Evolutionary conservation across 2,329 filamentous ascomycete species (phyloP).

Genomic region (Phyllosticta citriasiana): DNA sequence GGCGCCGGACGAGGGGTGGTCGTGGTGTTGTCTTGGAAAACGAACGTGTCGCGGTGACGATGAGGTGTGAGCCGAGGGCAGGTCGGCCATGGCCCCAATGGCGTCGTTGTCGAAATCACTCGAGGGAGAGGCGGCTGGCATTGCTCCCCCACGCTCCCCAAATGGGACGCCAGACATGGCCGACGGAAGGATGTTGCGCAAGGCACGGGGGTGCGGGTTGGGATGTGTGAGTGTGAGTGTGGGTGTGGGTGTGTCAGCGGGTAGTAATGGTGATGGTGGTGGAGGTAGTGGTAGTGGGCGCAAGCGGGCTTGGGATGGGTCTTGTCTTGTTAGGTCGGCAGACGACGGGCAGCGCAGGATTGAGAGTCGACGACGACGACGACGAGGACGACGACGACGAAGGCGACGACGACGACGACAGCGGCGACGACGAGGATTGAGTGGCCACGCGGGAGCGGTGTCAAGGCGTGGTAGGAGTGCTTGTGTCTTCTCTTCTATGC

Average conservation of each 20-base stretch:
- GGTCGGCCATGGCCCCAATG: conserved; percentile 14
- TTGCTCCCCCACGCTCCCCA: conserved; percentile 31
- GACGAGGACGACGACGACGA: too few relatives aligned
- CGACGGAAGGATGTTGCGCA: conserved; percentile 22
- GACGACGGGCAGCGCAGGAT: not conserved
- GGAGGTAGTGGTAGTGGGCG: not conserved
- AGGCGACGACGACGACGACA: not conserved
- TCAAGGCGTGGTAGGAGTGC: not conserved
- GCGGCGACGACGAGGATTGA: not conserved
- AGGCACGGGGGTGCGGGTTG: conserved; percentile 13
- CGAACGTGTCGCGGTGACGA: conserved; percentile 28
- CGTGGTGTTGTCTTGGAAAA: conserved; percentile 17
- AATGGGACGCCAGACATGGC: conserved; percentile 28
- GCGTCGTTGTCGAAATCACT: conserved; percentile 21
- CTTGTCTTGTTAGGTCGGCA: not conserved
- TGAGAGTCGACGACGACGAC: too few relatives aligned
- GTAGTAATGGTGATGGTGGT: not conserved
- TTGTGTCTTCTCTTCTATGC: conserved; percentile 7
- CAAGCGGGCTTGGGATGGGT: conserved; percentile 2
- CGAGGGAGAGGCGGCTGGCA: conserved; percentile 13
- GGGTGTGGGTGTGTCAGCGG: not conserved
- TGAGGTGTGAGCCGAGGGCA: conserved; percentile 22
- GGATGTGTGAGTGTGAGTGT: not conserved
- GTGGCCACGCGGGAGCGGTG: conserved; percentile 2
- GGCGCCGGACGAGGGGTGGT: conserved; percentile 19